A percentile compares a stretch with the other conserved stretches of the same genome.
Evolutionary conservation across 495 filamentous ascomycete genomes (phyloP).

Genomic region (Xylaria curta): DNA sequence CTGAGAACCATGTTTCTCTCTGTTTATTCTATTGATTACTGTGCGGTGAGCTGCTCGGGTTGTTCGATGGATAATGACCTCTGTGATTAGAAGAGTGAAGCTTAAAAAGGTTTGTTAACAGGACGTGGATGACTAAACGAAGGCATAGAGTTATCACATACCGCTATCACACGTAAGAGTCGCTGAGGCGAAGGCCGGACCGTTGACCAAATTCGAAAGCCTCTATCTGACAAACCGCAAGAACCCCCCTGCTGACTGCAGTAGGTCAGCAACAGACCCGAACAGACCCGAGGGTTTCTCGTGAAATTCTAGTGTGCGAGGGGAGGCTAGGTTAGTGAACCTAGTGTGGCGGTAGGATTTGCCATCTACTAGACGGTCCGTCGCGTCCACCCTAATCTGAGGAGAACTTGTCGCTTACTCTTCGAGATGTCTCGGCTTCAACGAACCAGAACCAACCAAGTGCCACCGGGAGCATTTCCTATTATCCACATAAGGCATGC

Average conservation of each 20-base stretch:
- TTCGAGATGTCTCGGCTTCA: constrained; percentile 1
- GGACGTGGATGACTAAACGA: background rate
- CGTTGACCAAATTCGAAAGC: background rate
- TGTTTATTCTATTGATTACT: background rate
- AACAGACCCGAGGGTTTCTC: constrained; percentile 4
- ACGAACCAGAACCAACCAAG: constrained; percentile 12
- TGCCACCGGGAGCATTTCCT: background rate
- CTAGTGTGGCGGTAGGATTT: constrained; percentile 15
- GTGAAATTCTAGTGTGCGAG: background rate
- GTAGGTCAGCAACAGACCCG: constrained; percentile 5
- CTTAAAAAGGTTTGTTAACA: background rate
- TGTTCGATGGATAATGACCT: background rate
- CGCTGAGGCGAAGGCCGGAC: background rate
- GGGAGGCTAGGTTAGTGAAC: background rate
- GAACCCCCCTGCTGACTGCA: constrained; percentile 21
- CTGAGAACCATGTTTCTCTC: background rate
- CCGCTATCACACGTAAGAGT: constrained; percentile 8
- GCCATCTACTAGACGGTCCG: constrained; percentile 18
- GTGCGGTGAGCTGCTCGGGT: background rate
- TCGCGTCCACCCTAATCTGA: constrained; percentile 10
- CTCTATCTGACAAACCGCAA: constrained; percentile 2
- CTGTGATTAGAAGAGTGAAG: background rate
- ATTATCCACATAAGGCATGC: constrained; percentile 13
- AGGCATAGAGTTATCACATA: constrained; percentile 2
- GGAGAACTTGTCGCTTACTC: constrained; percentile 11